Evolutionary conservation across 345 rosid species (phyloP).

Genomic region (Camelina neglecta): DNA sequence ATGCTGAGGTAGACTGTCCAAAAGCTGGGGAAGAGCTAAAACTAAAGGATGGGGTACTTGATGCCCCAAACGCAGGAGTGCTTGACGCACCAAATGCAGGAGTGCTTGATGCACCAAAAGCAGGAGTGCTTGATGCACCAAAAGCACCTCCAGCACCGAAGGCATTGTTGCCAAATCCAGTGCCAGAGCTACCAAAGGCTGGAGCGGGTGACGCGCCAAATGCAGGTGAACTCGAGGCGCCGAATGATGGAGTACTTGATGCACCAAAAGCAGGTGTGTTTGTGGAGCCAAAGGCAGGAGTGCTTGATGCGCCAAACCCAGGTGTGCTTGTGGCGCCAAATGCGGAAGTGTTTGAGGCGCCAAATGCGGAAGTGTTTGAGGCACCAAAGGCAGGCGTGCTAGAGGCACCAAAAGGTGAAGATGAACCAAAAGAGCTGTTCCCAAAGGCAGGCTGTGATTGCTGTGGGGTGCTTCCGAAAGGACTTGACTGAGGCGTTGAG

Average conservation of each 20-base stretch:
- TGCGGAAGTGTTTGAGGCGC: slow-evolving; percentile 52
- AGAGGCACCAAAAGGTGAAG: slow-evolving; percentile 69
- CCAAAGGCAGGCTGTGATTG: slow-evolving; percentile 83
- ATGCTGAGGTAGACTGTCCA: slow-evolving; percentile 73
- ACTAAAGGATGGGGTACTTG: slow-evolving; percentile 62
- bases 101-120: slow-evolving; percentile 51
- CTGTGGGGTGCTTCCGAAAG: slow-evolving; percentile 67
- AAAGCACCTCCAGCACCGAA: slow-evolving; percentile 56
- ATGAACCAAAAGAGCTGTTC: slow-evolving; percentile 64
- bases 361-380: slow-evolving; percentile 54
- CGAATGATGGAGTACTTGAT: neutral
- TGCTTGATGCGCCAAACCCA: slow-evolving; percentile 53
- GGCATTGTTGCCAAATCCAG: slow-evolving; percentile 58
- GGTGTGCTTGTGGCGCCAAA: slow-evolving; percentile 52
- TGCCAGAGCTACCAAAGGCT: slow-evolving; percentile 48
- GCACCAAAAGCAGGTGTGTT: slow-evolving; percentile 62
- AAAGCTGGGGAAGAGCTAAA: slow-evolving; percentile 73
- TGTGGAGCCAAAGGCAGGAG: slow-evolving; percentile 49
- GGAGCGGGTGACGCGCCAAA: slow-evolving; percentile 46
- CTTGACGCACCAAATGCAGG: slow-evolving; percentile 58
- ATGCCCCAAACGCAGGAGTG: slow-evolving; percentile 58
- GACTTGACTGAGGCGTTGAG: slow-evolving; percentile 64
- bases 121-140: slow-evolving; percentile 47
- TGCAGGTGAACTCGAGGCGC: neutral
- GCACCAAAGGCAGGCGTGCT: slow-evolving; percentile 60